Evolutionary conservation across 148 eudicot genomes (phyloP), one percentile per base, ranked within the genome.

Genomic region (Rhododendron vialii): DNA sequence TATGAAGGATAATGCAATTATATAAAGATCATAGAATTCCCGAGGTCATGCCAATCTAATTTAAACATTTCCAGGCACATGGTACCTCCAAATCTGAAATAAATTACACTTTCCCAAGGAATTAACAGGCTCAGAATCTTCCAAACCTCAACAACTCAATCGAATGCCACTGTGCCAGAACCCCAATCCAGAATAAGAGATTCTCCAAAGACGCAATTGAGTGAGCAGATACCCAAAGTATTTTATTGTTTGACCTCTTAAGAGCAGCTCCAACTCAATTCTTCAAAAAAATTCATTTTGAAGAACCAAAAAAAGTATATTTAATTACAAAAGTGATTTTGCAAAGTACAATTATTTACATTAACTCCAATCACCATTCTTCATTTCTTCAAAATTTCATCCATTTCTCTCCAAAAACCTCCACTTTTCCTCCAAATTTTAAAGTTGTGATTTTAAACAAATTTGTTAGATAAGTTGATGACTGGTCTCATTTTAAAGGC

Each of bases 61-160:
- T 71, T 84, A 47, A 73, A 28, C 43, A 10, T 20, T 47, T n/a
- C 28, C n/a, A 47, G 35, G n/a, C 78, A 26, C 78, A 83, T 83
- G 80, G 28, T 59, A 73, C 63, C 80, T 36, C 5, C 63, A 3
- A 57, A 82, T 81, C 43, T 82, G 20, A 71, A 84, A 35, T 22
- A 30, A 20, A 22, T n/a, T 79, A n/a, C 4, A 41, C 24, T 48
- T 7, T 3, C 63, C 65, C 30, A 22, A 12, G 48, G 69, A 67
- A 67, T 28, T 17, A 24, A 71, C 84, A 81, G 17, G 77, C 45
- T 33, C 5, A 9, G 81, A 86, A 51, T 67, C 38, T 51, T 73
- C 84, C 45, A n/a, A 67, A 41, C 41, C 80, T 50, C 53, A 50
- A 81, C 80, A 81, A 14, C 80, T 35, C 35, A n/a, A 86, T 86